These are phyloP conservation scores for Zasmidium cellare DNA, from an alignment of 2,329 filamentous ascomycete genomes.

Conservation along the genomic window DNA sequence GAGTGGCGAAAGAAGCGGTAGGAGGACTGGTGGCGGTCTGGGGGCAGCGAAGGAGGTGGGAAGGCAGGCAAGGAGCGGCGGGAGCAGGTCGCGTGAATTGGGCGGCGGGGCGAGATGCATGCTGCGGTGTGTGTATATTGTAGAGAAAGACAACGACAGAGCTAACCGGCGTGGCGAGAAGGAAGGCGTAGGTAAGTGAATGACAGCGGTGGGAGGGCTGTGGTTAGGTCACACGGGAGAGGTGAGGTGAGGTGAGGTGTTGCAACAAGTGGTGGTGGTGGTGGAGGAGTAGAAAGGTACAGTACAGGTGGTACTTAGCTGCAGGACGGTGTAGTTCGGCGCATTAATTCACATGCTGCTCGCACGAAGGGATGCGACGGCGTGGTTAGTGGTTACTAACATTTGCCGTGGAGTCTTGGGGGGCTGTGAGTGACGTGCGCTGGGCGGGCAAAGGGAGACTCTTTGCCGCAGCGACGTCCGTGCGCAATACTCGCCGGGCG, in stretches of 20 bases:
- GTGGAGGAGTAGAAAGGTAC: background rate
- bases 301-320: constrained; percentile 1
- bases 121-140: constrained; percentile 38
- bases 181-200: background rate
- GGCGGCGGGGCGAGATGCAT: constrained; percentile 56
- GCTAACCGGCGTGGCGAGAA: background rate
- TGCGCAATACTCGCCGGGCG: too few species aligned
- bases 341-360: background rate
- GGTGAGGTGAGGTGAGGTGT: background rate
- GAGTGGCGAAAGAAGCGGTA: constrained; percentile 63
- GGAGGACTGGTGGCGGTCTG: constrained; percentile 59
- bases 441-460: too few species aligned
- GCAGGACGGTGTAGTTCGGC: background rate
- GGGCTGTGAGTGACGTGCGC: too few species aligned
- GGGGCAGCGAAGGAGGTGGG: constrained; percentile 61
- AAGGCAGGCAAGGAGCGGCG: constrained; percentile 64
- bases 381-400: background rate
- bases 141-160: constrained; percentile 9
- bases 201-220: background rate
- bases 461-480: too few species aligned
- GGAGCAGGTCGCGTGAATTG: constrained; percentile 57
- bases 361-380: background rate
- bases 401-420: too few species aligned
- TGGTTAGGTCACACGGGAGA: background rate
- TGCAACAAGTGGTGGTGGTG: background rate